Evolutionary conservation across 768 basidiomycete species (phyloP).

Genomic region (Tulasnella sp.): DNA sequence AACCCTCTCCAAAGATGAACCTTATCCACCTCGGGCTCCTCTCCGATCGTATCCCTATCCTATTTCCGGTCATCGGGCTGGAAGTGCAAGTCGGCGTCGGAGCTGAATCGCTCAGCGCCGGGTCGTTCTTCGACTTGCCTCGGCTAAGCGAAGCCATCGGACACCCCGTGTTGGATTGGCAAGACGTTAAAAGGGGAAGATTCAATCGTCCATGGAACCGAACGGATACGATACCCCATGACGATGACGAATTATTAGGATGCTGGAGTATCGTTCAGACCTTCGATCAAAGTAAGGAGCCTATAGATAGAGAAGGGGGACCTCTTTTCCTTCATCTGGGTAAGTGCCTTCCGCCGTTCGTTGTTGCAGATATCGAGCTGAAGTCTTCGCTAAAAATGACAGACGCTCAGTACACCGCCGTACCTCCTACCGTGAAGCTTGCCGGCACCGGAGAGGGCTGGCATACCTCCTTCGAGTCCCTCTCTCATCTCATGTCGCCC

Average conservation of each 20-base stretch:
- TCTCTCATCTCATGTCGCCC: slow-evolving; percentile 29
- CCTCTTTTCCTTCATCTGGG: not conserved
- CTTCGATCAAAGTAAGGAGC: not conserved
- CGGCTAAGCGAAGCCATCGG: slow-evolving; percentile 45
- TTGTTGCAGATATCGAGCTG: not conserved
- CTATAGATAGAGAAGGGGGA: not conserved
- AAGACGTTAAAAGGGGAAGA: slow-evolving; percentile 49
- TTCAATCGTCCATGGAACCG: not conserved
- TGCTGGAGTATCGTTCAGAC: slow-evolving; percentile 20
- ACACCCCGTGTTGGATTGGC: slow-evolving; percentile 57
- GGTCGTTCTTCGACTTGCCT: slow-evolving; percentile 52
- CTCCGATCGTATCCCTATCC: slow-evolving; percentile 53
- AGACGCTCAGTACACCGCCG: not conserved
- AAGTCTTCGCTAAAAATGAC: too few relatives aligned
- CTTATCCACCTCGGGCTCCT: slow-evolving; percentile 56
- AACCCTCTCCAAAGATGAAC: slow-evolving; percentile 36
- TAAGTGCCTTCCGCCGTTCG: not conserved
- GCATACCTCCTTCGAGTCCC: slow-evolving; percentile 30
- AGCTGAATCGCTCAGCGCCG: not conserved
- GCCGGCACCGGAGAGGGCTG: not conserved
- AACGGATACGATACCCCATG: not conserved
- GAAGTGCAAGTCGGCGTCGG: slow-evolving; percentile 31
- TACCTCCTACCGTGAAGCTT: not conserved
- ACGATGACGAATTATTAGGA: slow-evolving; percentile 12
- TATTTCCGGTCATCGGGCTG: slow-evolving; percentile 52